Conservation (phyloP, 2,329 filamentous ascomycete species). For the Aspergillus calidoustus region DNA sequence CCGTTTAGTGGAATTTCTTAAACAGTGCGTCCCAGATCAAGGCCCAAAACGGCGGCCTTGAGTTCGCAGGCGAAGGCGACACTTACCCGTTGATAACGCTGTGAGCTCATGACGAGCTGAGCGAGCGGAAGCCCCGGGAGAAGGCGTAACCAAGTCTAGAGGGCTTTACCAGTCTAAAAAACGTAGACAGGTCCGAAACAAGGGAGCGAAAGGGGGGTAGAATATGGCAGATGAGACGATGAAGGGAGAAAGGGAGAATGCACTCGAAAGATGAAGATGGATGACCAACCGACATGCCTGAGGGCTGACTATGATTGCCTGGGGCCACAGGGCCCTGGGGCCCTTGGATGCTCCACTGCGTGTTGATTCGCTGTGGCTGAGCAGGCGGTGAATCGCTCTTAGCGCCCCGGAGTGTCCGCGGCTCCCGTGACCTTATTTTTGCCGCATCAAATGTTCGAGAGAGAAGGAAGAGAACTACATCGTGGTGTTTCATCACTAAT, state of each 20-base stretch:
- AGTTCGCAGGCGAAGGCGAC: conserved; percentile 23
- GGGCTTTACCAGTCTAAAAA: conserved; percentile 7
- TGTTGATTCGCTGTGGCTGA: conserved; percentile 13
- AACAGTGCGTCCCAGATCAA: neutral
- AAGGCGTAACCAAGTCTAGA: conserved; percentile 25
- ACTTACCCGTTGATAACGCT: conserved; percentile 54
- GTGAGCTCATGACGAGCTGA: conserved; percentile 54
- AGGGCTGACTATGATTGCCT: conserved; percentile 7
- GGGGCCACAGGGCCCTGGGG: neutral
- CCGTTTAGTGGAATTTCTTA: neutral
- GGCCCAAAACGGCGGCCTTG: neutral
- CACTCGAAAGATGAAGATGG: conserved; percentile 19
- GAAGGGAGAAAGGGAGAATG: conserved; percentile 30
- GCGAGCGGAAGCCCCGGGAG: conserved; percentile 29
- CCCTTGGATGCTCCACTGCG: conserved; percentile 10
- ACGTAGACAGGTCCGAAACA: conserved; percentile 7
- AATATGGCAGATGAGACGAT: conserved; percentile 25
- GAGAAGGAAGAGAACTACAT: neutral
- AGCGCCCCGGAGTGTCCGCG: neutral
- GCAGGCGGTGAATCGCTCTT: conserved; percentile 6
- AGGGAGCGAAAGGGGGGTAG: conserved; percentile 22
- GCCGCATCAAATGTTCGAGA: neutral
- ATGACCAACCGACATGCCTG: conserved; percentile 15
- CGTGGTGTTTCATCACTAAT: neutral
- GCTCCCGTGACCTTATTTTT: conserved; percentile 16